A percentile compares a stretch with the other conserved stretches of the same genome.
These are phyloP conservation scores for Balakata baccata DNA, from an alignment of 345 rosid genomes.

Conservation along the genomic window DNA sequence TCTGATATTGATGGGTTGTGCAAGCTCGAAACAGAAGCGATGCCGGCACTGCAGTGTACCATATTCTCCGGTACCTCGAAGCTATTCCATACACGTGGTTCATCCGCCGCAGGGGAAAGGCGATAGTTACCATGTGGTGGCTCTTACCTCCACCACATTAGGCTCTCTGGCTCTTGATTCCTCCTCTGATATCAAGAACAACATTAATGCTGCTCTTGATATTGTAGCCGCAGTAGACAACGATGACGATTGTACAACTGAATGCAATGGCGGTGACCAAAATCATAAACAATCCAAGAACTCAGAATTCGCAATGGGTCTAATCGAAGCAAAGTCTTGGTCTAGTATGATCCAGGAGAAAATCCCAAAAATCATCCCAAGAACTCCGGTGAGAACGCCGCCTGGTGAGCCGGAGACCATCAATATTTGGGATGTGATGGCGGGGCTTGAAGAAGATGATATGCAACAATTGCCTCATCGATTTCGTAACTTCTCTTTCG, in stretches of 20 bases:
- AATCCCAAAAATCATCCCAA: slow-evolving; percentile 57
- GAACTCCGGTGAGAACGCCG: slow-evolving; percentile 68
- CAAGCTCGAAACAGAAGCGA: slow-evolving; percentile 67
- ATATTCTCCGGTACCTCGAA: slow-evolving; percentile 58
- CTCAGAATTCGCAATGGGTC: slow-evolving; percentile 37
- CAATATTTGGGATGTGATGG: slow-evolving; percentile 92
- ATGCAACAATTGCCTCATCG: slow-evolving; percentile 42
- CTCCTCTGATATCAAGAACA: slow-evolving; percentile 20
- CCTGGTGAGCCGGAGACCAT: slow-evolving; percentile 95
- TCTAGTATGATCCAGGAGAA: slow-evolving; percentile 72
- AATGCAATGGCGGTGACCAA: slow-evolving; percentile 7
- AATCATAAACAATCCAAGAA: slow-evolving; percentile 8
- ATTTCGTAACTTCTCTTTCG: slow-evolving; percentile 69
- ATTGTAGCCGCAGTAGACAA: background rate
- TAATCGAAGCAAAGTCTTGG: slow-evolving; percentile 82
- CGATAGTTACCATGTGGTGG: slow-evolving; percentile 69
- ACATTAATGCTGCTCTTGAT: slow-evolving; percentile 13
- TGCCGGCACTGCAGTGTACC: slow-evolving; percentile 67
- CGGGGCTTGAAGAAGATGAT: slow-evolving; percentile 66
- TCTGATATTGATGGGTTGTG: slow-evolving; percentile 63
- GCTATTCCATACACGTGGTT: slow-evolving; percentile 66
- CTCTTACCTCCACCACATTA: slow-evolving; percentile 64
- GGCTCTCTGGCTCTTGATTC: slow-evolving; percentile 66
- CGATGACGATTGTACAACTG: background rate
- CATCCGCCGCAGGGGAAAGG: slow-evolving; percentile 54